Evolutionary conservation across 441 rosid species (phyloP).

Genomic region (Populus hybrid): DNA sequence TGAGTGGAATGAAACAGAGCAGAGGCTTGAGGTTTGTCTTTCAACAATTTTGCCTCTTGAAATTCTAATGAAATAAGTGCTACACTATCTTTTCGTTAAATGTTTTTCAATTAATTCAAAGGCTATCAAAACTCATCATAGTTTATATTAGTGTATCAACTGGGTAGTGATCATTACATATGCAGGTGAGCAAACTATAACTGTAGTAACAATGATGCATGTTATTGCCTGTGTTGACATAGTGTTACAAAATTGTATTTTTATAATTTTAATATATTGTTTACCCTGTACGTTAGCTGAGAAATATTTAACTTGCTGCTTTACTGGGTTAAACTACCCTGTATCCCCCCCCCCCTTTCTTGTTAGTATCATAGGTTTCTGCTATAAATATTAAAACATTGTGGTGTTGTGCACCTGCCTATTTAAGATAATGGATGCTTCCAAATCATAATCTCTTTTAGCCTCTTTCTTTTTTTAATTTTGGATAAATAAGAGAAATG

Average conservation of each 20-base stretch:
- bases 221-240: not conserved
- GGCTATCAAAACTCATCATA: not conserved
- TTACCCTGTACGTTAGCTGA: not conserved
- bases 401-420: not conserved
- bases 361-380: not conserved
- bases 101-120: not conserved
- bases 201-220: not conserved
- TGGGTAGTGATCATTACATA: not conserved
- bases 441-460: not conserved
- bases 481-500: not conserved
- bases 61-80: conserved; percentile 4
- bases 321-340: not conserved
- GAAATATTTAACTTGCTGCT: not conserved
- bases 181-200: not conserved
- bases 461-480: not conserved
- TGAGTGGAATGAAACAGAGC: conserved; percentile 87
- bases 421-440: not conserved
- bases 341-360: not conserved
- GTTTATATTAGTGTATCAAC: not conserved
- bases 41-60: conserved; percentile 2
- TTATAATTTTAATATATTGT: not conserved
- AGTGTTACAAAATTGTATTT: not conserved
- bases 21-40: conserved; percentile 80
- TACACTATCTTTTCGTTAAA: not conserved
- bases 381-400: not conserved